Evolutionary conservation across 495 filamentous ascomycete species (phyloP).

Genomic region (Trypethelium eluteriae): DNA sequence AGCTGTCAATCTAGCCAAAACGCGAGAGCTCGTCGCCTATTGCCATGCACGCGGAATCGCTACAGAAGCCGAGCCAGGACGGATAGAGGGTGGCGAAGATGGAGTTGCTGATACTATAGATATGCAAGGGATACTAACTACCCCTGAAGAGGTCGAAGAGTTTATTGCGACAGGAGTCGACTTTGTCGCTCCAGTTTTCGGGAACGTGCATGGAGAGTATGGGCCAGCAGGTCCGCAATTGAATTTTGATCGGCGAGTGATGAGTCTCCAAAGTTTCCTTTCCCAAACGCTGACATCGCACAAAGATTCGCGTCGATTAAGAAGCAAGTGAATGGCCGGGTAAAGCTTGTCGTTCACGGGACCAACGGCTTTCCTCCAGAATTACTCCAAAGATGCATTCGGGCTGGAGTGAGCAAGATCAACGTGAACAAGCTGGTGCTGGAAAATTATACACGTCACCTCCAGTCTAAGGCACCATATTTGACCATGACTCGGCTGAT

Average conservation of each 20-base stretch:
- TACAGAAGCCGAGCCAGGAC: slow-evolving; percentile 28
- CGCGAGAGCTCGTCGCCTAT: slow-evolving; percentile 21
- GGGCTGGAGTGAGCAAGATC: slow-evolving; percentile 24
- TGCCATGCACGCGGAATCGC: slow-evolving; percentile 29
- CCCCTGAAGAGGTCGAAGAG: slow-evolving; percentile 25
- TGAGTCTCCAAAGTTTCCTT: neutral
- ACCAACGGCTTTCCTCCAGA: slow-evolving; percentile 25
- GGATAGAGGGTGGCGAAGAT: slow-evolving; percentile 31
- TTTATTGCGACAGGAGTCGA: slow-evolving; percentile 28
- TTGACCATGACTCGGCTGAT: slow-evolving; percentile 25
- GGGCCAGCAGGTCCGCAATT: slow-evolving; percentile 21
- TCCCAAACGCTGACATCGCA: neutral
- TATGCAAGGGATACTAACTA: slow-evolving; percentile 28
- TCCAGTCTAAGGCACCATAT: slow-evolving; percentile 20
- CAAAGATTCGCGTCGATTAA: slow-evolving; percentile 53
- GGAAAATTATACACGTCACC: slow-evolving; percentile 22
- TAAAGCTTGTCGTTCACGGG: slow-evolving; percentile 61
- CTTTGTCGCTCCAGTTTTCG: slow-evolving; percentile 28
- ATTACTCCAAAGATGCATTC: slow-evolving; percentile 24
- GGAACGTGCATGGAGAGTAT: slow-evolving; percentile 31
- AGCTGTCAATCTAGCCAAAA: slow-evolving; percentile 28
- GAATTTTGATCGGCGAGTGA: slow-evolving; percentile 18
- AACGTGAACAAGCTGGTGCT: slow-evolving; percentile 31
- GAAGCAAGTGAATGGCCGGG: slow-evolving; percentile 51
- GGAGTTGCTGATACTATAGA: slow-evolving; percentile 28